phyloP scores from a whole-genome alignment of 441 rosid genomes.

The Bruguiera hainesii region DNA sequence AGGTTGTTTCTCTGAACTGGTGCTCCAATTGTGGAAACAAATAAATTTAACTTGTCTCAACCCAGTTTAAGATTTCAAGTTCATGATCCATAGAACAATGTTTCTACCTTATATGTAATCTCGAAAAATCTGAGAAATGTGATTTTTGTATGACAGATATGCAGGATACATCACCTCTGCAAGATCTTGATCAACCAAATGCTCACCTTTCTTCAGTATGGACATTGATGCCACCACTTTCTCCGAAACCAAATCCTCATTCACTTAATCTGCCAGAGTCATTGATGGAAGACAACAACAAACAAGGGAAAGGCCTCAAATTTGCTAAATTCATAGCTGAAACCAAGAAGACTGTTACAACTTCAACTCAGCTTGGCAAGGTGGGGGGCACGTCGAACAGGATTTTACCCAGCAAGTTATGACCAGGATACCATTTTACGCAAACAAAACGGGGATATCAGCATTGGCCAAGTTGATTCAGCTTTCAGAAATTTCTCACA shows the following conservation, averaged over 20 bases:
- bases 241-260: slow-evolving; percentile 52
- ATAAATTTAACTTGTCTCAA: background rate
- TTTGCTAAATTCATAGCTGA: slow-evolving; percentile 82
- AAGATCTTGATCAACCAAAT: slow-evolving; percentile 63
- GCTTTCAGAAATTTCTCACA: no score
- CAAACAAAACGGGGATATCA: background rate
- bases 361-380: slow-evolving; percentile 26
- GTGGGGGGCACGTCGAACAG: slow-evolving; percentile 32
- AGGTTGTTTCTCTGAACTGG: slow-evolving; percentile 40
- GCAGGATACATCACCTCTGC: slow-evolving; percentile 46
- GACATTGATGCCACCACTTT: slow-evolving; percentile 74
- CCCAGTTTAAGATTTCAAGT: background rate
- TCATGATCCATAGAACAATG: no score
- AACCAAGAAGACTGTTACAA: slow-evolving; percentile 40
- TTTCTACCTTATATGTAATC: background rate
- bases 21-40: background rate
- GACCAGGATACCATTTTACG: slow-evolving; percentile 22
- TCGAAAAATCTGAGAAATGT: slow-evolving; percentile 7
- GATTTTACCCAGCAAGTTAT: slow-evolving; percentile 60
- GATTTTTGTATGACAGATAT: slow-evolving; percentile 42
- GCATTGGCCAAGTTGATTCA: background rate
- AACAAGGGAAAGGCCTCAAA: slow-evolving; percentile 67
- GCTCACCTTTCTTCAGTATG: slow-evolving; percentile 68
- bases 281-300: slow-evolving; percentile 36
- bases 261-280: slow-evolving; percentile 39